Evolutionary conservation across 805 yeast species (phyloP).

Genomic region (Saturnispora saitoi): DNA sequence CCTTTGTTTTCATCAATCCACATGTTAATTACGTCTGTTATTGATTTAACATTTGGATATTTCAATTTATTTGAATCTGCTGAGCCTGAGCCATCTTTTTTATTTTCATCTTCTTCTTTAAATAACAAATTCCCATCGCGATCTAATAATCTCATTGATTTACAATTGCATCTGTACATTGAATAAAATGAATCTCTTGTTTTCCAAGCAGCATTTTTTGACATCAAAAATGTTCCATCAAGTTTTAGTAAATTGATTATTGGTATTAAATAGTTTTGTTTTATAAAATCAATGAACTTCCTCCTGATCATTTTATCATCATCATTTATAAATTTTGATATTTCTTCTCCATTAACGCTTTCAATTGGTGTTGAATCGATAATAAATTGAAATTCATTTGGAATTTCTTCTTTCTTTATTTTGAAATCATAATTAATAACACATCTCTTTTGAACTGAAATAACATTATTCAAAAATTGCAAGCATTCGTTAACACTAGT

Average conservation of each 20-base stretch:
- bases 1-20: constrained; percentile 7
- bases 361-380: constrained; percentile 1
- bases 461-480: background rate
- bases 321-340: constrained; percentile 4
- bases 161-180: constrained; percentile 7
- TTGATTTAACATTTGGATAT: constrained; percentile 1
- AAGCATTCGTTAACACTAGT: background rate
- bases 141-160: constrained; percentile 2
- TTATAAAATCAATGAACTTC: constrained; percentile 3
- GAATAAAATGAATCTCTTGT: constrained; percentile 7
- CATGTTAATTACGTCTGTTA: constrained; percentile 1
- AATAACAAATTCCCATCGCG: constrained; percentile 2
- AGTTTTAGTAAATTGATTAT: background rate
- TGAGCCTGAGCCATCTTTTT: background rate
- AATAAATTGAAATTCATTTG: background rate
- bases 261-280: background rate
- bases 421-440: constrained; percentile 4
- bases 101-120: background rate
- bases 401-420: background rate
- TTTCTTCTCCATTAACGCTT: constrained; percentile 7
- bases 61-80: background rate
- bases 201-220: constrained; percentile 9
- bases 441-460: constrained; percentile 1
- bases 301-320: constrained; percentile 3
- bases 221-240: background rate